Evolutionary conservation across 345 rosid genomes (phyloP), one percentile per base, ranked within the genome.

Genomic region (Brassica incana): DNA sequence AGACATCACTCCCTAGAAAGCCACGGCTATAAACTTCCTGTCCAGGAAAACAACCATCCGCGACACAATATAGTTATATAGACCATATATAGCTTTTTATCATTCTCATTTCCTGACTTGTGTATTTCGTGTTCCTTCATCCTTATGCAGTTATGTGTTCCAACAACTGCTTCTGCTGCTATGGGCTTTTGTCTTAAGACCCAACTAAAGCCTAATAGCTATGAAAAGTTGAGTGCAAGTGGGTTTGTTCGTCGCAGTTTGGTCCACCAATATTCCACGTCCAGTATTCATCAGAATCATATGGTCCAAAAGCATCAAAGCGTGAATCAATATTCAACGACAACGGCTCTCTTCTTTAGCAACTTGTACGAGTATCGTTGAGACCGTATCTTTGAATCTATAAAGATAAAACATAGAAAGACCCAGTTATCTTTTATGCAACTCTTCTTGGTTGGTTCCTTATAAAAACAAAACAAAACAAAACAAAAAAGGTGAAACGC

Each of bases 221-320:
- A 23, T 27, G 72, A 63, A 74, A 64, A 75, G 52, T 65, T 29
- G 63, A 65, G 29, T 75, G 65, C 79, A 80, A 80, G 72, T 80
- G 29, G 79, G 8, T 32, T 23, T 54, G 7, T 67, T 52, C 4
- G 65, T 71, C 16, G 38, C 33, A n/a, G 9, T 8, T 36, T 72
- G 73, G 80, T 65, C 79, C 79, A 74, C 50, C 5, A 36, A 68
- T 4, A 61, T 73, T 74, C 69, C 76, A 63, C 20, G 78, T 75
- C 79, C 67, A 38, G 12, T 15, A 61, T 63, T 48, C 71, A 69
- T 11, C 63, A 36, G 8, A 61, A 72, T 66, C 68, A 78, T 40
- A 40, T 76, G 83, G 80, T 80, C 83, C 83, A 71, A 75, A 76
- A 80, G 71, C 64, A 40, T 71, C 15, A 18, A 43, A 73, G 74